Base-by-base conservation (phyloP, 805 yeast species). In the Torulaspora microellipsoides region DNA sequence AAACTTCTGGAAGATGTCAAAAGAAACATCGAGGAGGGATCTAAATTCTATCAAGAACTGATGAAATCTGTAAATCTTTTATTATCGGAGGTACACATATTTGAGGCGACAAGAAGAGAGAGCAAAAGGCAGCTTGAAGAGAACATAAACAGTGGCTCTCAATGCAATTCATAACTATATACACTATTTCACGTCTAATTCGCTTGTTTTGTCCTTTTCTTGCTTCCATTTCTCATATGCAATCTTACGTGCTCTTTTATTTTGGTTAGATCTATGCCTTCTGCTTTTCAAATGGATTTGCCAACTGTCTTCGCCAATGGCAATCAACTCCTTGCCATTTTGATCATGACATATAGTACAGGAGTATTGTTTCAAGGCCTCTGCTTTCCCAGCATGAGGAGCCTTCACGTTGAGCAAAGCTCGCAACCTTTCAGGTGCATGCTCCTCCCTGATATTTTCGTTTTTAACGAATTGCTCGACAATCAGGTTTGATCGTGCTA, bases 231-330 rank as follows among this genome's bases (percentile, higher is more conserved):
- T 74, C 49, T 78, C 81, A 53, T 77, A 78, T 36, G 75, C 77
- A 30, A 75, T 65, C 58, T 76, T 79, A 36, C 74, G 69, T 37
- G 71, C 71, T 0, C 75, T 74, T 41, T 76, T 66, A 12, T 69
- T 67, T 13, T 74, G 36, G 42, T 71, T 75, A n/a, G 72, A 68
- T 49, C 72, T 76, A 57, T 90, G 99, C 45, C 85, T 73, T 47
- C 81, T 72, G 45, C 95, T 81, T 14, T 67, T 65, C 37, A 80
- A 46, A 63, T 91, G 99, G 4, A 76, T 72, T 5, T 76, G 62
- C 82, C 86, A 87, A 39, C 75, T 83, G 1, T 77, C 76, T 38
- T 76, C 80, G 0, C 97, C 97, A 7, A 93, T 79, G 1, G 84
- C 75, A 0, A 88, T 72, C 11, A 83, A 60, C 1, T 76, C 71